A percentile compares a stretch with the other conserved stretches of the same genome.
Conservation (phyloP, 1,284 basidiomycete genomes). For the Coniferiporia sulphurascens region DNA sequence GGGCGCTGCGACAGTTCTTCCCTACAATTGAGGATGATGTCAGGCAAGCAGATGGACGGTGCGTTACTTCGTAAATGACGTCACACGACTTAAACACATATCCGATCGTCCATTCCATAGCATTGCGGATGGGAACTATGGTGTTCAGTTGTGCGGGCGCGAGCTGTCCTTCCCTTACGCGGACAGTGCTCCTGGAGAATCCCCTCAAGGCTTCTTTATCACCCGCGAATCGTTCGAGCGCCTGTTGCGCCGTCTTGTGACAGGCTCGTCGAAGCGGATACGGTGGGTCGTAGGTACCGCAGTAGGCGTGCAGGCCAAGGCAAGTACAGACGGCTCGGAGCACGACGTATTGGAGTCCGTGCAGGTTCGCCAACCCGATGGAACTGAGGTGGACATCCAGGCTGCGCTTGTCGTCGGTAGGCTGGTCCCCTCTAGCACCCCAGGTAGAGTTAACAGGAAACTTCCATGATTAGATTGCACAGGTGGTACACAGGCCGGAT, state of each 20-base stretch:
- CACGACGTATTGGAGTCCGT: not conserved
- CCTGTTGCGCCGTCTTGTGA: conserved; percentile 14
- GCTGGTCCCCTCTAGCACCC: not conserved
- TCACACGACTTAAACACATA: no score
- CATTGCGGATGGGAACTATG: not conserved
- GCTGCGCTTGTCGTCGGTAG: conserved; percentile 10
- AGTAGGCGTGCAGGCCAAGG: not conserved
- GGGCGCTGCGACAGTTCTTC: conserved; percentile 23
- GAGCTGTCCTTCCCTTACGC: not conserved
- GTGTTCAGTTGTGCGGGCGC: not conserved
- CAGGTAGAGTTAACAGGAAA: no score
- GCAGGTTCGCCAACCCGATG: not conserved
- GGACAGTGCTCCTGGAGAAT: not conserved
- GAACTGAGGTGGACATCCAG: not conserved
- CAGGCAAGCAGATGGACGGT: conserved; percentile 19
- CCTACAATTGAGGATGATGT: conserved; percentile 25
- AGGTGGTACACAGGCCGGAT: conserved; percentile 14
- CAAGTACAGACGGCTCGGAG: no score
- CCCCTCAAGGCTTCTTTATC: conserved; percentile 9
- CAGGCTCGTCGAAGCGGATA: conserved; percentile 6
- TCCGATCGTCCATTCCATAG: not conserved
- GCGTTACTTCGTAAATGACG: not conserved
- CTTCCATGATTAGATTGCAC: conserved; percentile 16
- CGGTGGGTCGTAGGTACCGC: conserved; percentile 9
- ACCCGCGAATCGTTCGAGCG: conserved; percentile 15